Percentiles rank a stretch among this genome's conserved stretches.
Evolutionary conservation across 495 filamentous ascomycete genomes (phyloP).

Genomic region (Bombardia bombarda): DNA sequence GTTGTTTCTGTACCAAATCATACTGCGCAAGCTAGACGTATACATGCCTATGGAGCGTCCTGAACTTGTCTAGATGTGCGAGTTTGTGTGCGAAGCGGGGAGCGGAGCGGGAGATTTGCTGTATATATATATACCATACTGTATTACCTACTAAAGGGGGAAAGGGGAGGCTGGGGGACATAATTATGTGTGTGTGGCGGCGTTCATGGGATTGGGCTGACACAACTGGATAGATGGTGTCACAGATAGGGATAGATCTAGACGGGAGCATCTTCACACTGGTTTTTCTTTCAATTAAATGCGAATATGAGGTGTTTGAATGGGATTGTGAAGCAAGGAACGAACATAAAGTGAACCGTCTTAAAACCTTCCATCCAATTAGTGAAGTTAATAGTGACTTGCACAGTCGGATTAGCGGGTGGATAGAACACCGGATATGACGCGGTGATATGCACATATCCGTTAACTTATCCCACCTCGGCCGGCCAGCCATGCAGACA

Average conservation of each 20-base stretch:
- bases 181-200: not conserved
- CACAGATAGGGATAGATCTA: not conserved
- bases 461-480: too few species aligned
- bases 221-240: constrained; percentile 1
- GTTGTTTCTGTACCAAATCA: constrained; percentile 88
- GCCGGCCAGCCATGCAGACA: too few species aligned
- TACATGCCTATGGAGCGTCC: constrained; percentile 31
- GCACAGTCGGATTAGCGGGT: too few species aligned
- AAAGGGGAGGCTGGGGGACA: not conserved
- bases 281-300: not conserved
- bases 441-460: too few species aligned
- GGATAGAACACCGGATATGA: too few species aligned
- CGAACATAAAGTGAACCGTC: too few species aligned
- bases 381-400: too few species aligned
- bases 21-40: constrained; percentile 67
- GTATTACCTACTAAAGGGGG: constrained; percentile 10
- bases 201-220: not conserved
- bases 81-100: too few species aligned
- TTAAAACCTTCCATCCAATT: too few species aligned
- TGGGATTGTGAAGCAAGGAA: not conserved
- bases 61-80: constrained; percentile 12
- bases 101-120: too few species aligned
- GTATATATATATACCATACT: constrained; percentile 14
- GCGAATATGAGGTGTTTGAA: not conserved
- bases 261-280: too few species aligned